Evolutionary conservation across 2,329 filamentous ascomycete species (phyloP).

Genomic region (Ceratocystis eucalypticola): DNA sequence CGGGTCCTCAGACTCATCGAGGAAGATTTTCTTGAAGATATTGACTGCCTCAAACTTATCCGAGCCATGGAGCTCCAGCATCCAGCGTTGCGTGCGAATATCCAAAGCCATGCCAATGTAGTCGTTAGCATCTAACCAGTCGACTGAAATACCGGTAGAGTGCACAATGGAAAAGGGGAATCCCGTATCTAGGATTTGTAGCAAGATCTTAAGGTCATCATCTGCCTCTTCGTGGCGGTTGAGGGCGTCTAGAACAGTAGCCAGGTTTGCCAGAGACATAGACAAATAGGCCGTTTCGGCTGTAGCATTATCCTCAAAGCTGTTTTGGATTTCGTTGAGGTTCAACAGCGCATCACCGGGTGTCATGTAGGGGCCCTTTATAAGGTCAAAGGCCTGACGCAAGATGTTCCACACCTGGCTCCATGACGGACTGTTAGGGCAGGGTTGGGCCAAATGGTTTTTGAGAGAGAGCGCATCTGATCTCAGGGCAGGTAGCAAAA

Average conservation of each 20-base stretch:
- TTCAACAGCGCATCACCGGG: conserved; percentile 25
- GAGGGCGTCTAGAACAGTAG: conserved; percentile 25
- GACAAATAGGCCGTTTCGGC: conserved; percentile 17
- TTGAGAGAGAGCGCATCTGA: conserved; percentile 24
- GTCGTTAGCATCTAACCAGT: conserved; percentile 21
- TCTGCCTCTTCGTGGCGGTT: conserved; percentile 16
- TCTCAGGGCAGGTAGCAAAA: conserved; percentile 24
- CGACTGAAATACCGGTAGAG: conserved; percentile 18
- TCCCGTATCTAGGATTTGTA: conserved; percentile 25
- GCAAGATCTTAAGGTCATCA: conserved; percentile 23
- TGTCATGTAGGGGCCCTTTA: conserved; percentile 24
- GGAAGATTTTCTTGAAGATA: conserved; percentile 26
- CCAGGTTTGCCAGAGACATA: conserved; percentile 28
- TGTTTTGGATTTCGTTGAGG: conserved; percentile 19
- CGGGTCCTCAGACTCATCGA: conserved; percentile 23
- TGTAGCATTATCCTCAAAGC: conserved; percentile 8
- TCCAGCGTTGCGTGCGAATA: conserved; percentile 28
- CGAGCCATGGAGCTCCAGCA: conserved; percentile 22
- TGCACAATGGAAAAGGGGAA: conserved; percentile 26
- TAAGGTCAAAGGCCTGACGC: conserved; percentile 21
- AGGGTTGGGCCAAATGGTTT: conserved; percentile 21
- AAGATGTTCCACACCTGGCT: conserved; percentile 18
- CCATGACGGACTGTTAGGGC: conserved; percentile 20
- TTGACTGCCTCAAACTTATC: conserved; percentile 20
- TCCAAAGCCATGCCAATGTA: conserved; percentile 25